Evolutionary conservation across 345 rosid genomes (phyloP).

Genomic region (Populus tremula): DNA sequence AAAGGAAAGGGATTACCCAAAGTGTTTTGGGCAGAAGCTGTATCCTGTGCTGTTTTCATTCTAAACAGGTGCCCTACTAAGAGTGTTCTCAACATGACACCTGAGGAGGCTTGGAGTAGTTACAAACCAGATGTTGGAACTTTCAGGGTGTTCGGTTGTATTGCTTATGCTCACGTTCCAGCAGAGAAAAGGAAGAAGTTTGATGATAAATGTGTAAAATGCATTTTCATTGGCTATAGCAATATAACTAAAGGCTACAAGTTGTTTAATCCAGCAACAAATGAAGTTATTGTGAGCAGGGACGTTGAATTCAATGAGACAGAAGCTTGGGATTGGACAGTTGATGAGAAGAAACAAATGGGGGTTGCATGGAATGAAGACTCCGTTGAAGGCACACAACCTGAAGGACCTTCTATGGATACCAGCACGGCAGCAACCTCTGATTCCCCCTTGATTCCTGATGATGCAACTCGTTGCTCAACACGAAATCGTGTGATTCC

Average conservation of each 20-base stretch:
- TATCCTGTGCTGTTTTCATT: neutral
- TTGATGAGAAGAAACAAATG: neutral
- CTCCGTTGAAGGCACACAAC: neutral
- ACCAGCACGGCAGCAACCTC: too few relatives aligned
- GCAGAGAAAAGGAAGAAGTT: neutral
- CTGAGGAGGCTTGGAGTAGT: neutral
- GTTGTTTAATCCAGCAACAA: too few relatives aligned
- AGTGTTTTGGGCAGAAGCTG: neutral
- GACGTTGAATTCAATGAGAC: neutral
- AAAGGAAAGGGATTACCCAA: neutral
- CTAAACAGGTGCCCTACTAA: too few relatives aligned
- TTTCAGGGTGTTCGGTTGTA: too few relatives aligned
- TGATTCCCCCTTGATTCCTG: too few relatives aligned
- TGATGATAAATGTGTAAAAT: neutral
- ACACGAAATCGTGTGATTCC: too few relatives aligned
- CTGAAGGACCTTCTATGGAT: neutral
- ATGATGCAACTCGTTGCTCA: too few relatives aligned
- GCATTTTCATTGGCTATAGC: neutral
- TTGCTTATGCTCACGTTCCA: too few relatives aligned
- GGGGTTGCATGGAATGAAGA: neutral
- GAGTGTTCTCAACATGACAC: neutral
- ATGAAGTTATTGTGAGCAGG: too few relatives aligned
- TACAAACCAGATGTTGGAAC: too few relatives aligned
- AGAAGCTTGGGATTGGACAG: neutral
- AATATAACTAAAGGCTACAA: neutral